phyloP scores from a whole-genome alignment of 495 filamentous ascomycete genomes.

The Aspergillus sparsus region DNA sequence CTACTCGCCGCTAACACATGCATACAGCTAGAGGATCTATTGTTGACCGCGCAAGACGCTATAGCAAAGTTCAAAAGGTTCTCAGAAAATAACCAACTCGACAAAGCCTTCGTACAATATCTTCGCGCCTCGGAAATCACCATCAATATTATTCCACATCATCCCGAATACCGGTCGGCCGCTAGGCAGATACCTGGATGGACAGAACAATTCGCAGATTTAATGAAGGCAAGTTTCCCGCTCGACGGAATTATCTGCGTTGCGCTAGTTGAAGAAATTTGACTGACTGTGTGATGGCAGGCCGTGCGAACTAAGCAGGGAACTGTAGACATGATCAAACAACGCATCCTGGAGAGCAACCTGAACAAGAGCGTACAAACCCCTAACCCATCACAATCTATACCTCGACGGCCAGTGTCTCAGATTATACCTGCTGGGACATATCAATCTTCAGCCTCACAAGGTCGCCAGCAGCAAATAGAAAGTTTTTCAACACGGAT shows the following conservation, averaged over 20 bases:
- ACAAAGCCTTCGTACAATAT: conserved; percentile 73
- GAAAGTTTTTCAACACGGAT: conserved; percentile 33
- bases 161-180: conserved; percentile 59
- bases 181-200: conserved; percentile 37
- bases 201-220: conserved; percentile 44
- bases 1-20: conserved; percentile 23
- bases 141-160: conserved; percentile 69
- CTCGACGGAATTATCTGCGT: conserved; percentile 4
- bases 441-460: conserved; percentile 18
- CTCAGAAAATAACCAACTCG: conserved; percentile 54
- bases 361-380: conserved; percentile 37
- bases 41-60: conserved; percentile 39
- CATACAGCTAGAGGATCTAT: conserved; percentile 37
- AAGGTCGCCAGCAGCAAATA: conserved; percentile 31
- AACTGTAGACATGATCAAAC: conserved; percentile 48
- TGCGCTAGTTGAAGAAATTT: background rate
- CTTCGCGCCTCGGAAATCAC: conserved; percentile 76
- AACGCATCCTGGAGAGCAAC: conserved; percentile 48
- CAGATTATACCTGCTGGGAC: conserved; percentile 21
- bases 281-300: conserved; percentile 24
- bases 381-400: conserved; percentile 20
- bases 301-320: conserved; percentile 50
- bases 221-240: conserved; percentile 38
- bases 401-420: conserved; percentile 20
- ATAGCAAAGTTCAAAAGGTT: conserved; percentile 37